Evolutionary conservation across 257 asterid species (phyloP).

Genomic region (Lantana camara): DNA sequence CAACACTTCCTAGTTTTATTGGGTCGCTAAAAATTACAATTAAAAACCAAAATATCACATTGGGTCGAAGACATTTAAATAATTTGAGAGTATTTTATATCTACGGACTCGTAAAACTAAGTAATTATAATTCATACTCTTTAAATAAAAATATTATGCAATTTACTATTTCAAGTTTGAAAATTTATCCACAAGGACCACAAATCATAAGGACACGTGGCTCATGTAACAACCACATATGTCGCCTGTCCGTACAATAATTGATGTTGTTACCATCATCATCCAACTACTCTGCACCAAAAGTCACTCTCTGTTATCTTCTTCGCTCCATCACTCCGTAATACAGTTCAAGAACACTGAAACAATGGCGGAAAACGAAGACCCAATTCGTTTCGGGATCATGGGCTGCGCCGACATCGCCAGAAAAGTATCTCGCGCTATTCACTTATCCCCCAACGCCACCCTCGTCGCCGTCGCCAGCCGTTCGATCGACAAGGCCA

Average conservation of each 20-base stretch:
- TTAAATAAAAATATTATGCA: too few relatives aligned
- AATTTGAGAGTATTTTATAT: too few relatives aligned
- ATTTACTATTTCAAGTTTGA: too few relatives aligned
- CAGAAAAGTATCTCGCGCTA: conserved; percentile 69
- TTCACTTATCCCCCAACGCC: conserved; percentile 54
- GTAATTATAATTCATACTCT: too few relatives aligned
- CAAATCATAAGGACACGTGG: conserved; percentile 23
- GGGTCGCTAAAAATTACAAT: too few relatives aligned
- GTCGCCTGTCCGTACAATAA: background rate
- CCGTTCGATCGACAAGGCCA: conserved; percentile 65
- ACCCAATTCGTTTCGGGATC: conserved; percentile 67
- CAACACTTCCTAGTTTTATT: too few relatives aligned
- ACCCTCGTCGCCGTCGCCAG: conserved; percentile 67
- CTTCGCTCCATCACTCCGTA: background rate
- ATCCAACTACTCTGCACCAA: background rate
- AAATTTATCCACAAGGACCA: too few relatives aligned
- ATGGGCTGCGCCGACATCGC: conserved; percentile 84
- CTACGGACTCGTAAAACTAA: too few relatives aligned
- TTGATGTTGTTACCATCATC: background rate
- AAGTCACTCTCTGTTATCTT: background rate
- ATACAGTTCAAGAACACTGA: background rate
- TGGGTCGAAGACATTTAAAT: too few relatives aligned
- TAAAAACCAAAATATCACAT: too few relatives aligned
- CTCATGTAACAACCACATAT: conserved; percentile 11
- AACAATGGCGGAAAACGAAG: conserved; percentile 44